Base-by-base conservation (phyloP, 495 filamentous ascomycete species). In the Trichocladium uniseriatum region DNA sequence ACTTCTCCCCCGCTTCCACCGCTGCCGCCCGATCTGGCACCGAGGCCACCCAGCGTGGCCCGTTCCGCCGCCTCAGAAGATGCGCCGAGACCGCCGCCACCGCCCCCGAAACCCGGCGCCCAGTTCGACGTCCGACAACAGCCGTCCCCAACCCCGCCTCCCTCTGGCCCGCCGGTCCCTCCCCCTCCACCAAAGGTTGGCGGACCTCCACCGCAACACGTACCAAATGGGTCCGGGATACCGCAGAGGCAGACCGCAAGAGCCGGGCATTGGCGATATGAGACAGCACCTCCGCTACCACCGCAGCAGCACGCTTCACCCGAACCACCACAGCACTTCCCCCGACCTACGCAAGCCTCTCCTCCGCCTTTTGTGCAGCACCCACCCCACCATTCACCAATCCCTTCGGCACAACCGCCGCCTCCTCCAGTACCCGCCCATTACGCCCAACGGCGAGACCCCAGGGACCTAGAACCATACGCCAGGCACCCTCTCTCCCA, bases 1-100 rank as follows among this genome's bases (percentile, higher is more conserved):
- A 62, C 65, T 9, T 69, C 70, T 18, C 71, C 67, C 2, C 58
- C 67, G 2, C 53, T 74, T 13, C 70, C 69, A 29, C 70, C 69
- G 2, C 61, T 70, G 11, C 69, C 72, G 3, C 59, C 63, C 11
- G 57, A 62, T 21, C 45, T 66, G 1, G 48, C 59, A 11, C 53
- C 54, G 31, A 55, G 48, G 19, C 58, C 62, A 11, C 24, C 50
- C 5, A 53, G 21, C 31, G 49, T 43, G 29, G 32, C 34, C 1
- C 56, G 40, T 14, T 39, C 53, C 1, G 38, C 52, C 20, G 36
- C 18, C 3, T 52, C 53, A 28, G 45, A 52, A 14, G 22, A 42
- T 6, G n/a, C 38, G 6, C 16, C 38, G 11, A 55, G 63, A 16
- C 69, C 71, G 3, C 71, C 71, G 0, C 66, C 65, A 6, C 71